Conservation (phyloP, 2,329 filamentous ascomycete species). For the Pseudogymnoascus sp. region DNA sequence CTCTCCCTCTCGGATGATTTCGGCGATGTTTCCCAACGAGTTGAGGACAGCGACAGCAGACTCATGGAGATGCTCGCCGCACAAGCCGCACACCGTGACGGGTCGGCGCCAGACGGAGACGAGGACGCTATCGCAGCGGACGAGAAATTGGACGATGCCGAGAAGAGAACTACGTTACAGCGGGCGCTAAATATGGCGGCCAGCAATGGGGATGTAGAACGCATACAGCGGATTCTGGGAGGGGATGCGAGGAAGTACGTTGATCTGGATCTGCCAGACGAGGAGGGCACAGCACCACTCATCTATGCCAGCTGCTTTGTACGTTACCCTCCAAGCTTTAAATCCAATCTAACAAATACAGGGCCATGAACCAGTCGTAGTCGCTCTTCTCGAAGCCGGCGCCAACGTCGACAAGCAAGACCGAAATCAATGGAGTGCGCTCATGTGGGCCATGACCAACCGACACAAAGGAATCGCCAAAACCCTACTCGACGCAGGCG, state of each 20-base stretch:
- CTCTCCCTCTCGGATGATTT: conserved; percentile 64
- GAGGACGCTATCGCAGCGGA: conserved; percentile 73
- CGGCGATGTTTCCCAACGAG: conserved; percentile 49
- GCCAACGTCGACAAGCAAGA: conserved; percentile 90
- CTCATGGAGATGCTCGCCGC: conserved; percentile 94
- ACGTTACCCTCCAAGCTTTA: conserved; percentile 30
- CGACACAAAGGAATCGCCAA: conserved; percentile 94
- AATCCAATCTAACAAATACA: conserved; percentile 29
- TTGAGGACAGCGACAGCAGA: conserved; percentile 68
- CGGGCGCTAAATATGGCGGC: conserved; percentile 89
- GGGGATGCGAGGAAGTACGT: conserved; percentile 69
- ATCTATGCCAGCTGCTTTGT: conserved; percentile 98
- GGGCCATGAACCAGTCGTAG: conserved; percentile 85
- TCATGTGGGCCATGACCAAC: conserved; percentile 99
- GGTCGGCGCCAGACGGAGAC: conserved; percentile 58
- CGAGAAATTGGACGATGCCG: conserved; percentile 62
- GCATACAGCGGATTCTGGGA: conserved; percentile 66
- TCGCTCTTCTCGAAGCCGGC: conserved; percentile 74
- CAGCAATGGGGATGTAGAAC: conserved; percentile 85
- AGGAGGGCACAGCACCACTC: conserved; percentile 90
- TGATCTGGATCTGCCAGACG: conserved; percentile 80
- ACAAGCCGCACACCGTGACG: conserved; percentile 78
- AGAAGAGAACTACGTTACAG: conserved; percentile 78
- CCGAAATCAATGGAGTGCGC: conserved; percentile 89
- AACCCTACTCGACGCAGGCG: conserved; percentile 81